A percentile compares a stretch with the other conserved stretches of the same genome.
Evolutionary conservation across 2,329 filamentous ascomycete genomes (phyloP).

Genomic region (Claviceps purpurea): DNA sequence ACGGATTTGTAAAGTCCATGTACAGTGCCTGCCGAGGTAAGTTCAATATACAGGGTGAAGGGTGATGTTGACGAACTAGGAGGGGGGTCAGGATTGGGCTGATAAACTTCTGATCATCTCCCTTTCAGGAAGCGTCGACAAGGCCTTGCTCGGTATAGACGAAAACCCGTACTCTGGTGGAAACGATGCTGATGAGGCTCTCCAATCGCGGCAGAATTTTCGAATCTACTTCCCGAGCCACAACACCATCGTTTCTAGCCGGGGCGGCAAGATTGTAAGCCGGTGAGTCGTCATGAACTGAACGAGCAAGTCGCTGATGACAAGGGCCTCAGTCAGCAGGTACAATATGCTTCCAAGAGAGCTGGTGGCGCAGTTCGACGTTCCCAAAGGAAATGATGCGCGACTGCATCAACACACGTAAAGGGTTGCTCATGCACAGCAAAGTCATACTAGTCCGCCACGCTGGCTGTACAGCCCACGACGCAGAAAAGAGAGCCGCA

Average conservation of each 20-base stretch:
- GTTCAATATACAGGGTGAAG: constrained; percentile 4
- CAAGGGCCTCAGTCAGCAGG: constrained; percentile 47
- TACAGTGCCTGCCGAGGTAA: constrained; percentile 43
- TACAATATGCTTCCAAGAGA: constrained; percentile 65
- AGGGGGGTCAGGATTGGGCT: constrained; percentile 1
- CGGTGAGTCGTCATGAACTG: background rate
- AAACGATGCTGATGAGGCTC: background rate
- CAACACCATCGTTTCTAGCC: constrained; percentile 52
- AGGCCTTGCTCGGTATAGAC: background rate
- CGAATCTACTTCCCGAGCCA: constrained; percentile 71
- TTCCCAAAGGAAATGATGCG: constrained; percentile 64
- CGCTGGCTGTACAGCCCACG: background rate
- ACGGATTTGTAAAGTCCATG: constrained; percentile 46
- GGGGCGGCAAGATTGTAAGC: constrained; percentile 36
- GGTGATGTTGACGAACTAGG: constrained; percentile 4
- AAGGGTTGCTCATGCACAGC: constrained; percentile 72
- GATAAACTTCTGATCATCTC: background rate
- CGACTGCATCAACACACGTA: constrained; percentile 59
- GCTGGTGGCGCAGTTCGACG: constrained; percentile 53
- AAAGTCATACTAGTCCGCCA: constrained; percentile 53
- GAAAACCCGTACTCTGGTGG: background rate
- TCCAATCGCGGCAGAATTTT: constrained; percentile 32
- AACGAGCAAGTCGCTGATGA: background rate
- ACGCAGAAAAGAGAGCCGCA: constrained; percentile 19
- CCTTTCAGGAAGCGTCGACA: background rate